Conservation (phyloP, 805 yeast species). For the Yarrowia alimentaria region DNA sequence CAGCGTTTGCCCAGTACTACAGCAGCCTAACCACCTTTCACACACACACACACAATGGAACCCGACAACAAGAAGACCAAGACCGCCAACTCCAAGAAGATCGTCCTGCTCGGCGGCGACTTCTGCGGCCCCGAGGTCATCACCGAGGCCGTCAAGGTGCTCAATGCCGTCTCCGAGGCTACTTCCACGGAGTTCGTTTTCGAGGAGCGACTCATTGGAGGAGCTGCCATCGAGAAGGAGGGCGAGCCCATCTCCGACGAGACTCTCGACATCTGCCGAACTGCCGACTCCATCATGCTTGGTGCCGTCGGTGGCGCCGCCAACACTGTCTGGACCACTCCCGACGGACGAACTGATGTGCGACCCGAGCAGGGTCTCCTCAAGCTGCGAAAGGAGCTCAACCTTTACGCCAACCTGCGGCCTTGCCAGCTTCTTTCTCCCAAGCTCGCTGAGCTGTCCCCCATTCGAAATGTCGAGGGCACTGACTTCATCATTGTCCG, state of each 20-base stretch:
- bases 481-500: constrained; percentile 92
- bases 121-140: constrained; percentile 93
- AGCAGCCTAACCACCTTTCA: neutral
- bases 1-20: constrained; percentile 11
- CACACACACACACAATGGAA: constrained; percentile 12
- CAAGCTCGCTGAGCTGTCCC: constrained; percentile 77
- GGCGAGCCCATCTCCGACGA: constrained; percentile 89
- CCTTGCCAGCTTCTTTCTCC: constrained; percentile 94
- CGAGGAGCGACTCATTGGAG: constrained; percentile 86
- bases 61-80: constrained; percentile 25
- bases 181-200: constrained; percentile 63
- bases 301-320: constrained; percentile 99
- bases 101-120: constrained; percentile 93
- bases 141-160: constrained; percentile 87
- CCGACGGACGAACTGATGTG: constrained; percentile 84
- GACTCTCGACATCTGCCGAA: constrained; percentile 76
- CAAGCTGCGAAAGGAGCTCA: constrained; percentile 90
- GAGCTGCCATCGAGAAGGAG: constrained; percentile 97
- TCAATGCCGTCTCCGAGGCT: constrained; percentile 68
- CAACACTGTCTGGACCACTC: constrained; percentile 77
- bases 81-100: constrained; percentile 51
- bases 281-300: constrained; percentile 88
- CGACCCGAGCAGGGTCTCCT: constrained; percentile 97
- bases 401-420: constrained; percentile 91
- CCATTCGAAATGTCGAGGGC: constrained; percentile 83